phyloP scores from a whole-genome alignment of 306 rosid species.

The Vachellia collinsii region DNA sequence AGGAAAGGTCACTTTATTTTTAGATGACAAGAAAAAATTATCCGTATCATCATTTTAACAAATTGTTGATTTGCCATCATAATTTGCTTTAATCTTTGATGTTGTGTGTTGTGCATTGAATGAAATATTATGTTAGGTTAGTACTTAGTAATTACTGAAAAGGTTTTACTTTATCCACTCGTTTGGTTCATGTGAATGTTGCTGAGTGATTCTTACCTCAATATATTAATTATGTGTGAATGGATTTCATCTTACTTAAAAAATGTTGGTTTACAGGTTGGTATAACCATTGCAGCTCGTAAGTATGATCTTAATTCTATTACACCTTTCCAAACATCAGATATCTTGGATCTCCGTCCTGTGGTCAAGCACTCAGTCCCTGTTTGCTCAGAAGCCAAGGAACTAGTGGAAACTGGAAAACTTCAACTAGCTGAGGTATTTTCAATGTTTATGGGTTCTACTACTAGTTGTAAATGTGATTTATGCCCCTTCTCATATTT shows the following conservation, averaged over 20 bases:
- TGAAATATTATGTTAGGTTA: slow-evolving; percentile 3
- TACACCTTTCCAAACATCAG: slow-evolving; percentile 81
- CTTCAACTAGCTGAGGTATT: slow-evolving; percentile 94
- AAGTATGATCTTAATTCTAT: slow-evolving; percentile 74
- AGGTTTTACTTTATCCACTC: not conserved
- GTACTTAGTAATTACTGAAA: slow-evolving; percentile 8
- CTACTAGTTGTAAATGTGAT: not conserved
- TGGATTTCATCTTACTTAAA: slow-evolving; percentile 13
- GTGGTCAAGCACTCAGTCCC: slow-evolving; percentile 98
- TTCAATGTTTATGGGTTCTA: slow-evolving; percentile 2
- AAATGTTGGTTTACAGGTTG: slow-evolving; percentile 61
- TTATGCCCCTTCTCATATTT: not conserved
- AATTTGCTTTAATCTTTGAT: not conserved
- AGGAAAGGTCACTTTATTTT: not conserved
- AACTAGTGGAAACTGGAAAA: slow-evolving; percentile 95
- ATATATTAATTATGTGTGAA: not conserved
- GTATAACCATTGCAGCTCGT: slow-evolving; percentile 83
- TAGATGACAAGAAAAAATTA: not conserved
- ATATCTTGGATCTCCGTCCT: slow-evolving; percentile 84
- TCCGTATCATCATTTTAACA: not conserved
- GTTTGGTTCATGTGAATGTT: not conserved
- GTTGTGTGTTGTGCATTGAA: not conserved
- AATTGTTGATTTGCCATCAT: not conserved
- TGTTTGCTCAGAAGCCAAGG: slow-evolving; percentile 92
- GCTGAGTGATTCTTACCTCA: not conserved